phyloP scores from a whole-genome alignment of 2,329 filamentous ascomycete genomes.

The Mycosphaerelloides madeirae region DNA sequence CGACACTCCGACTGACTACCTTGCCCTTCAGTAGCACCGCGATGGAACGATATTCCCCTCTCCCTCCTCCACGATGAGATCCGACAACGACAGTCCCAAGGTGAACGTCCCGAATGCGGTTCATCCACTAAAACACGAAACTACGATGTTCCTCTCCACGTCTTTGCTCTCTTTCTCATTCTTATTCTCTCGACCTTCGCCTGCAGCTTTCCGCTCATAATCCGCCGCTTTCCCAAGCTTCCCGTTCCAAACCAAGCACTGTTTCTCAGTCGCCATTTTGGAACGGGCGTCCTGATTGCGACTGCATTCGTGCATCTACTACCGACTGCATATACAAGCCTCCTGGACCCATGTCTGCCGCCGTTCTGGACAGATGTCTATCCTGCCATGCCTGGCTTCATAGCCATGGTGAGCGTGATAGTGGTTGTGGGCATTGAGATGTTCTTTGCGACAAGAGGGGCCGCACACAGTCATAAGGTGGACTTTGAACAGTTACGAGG shows the following conservation, averaged over 20 bases:
- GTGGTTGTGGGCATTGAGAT: conserved; percentile 83
- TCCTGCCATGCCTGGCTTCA: conserved; percentile 70
- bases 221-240: conserved; percentile 55
- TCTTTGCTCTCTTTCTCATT: conserved; percentile 55
- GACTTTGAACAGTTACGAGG: conserved; percentile 28
- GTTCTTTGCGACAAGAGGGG: conserved; percentile 71
- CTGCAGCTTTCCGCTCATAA: conserved; percentile 59
- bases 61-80: conserved; percentile 48
- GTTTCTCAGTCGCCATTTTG: conserved; percentile 57
- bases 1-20: conserved; percentile 10
- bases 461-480: conserved; percentile 53
- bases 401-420: conserved; percentile 78
- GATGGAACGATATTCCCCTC: conserved; percentile 39
- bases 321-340: conserved; percentile 57
- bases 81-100: conserved; percentile 43
- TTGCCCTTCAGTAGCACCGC: conserved; percentile 11
- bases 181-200: conserved; percentile 53
- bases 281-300: conserved; percentile 54
- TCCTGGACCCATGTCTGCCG: conserved; percentile 64
- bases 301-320: conserved; percentile 58
- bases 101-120: conserved; percentile 48
- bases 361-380: conserved; percentile 76
- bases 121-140: conserved; percentile 42
- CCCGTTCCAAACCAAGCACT: conserved; percentile 56
- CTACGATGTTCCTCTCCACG: conserved; percentile 55